These are phyloP conservation scores for Neurospora discreta DNA, from an alignment of 495 filamentous ascomycete species.

Conservation along the genomic window DNA sequence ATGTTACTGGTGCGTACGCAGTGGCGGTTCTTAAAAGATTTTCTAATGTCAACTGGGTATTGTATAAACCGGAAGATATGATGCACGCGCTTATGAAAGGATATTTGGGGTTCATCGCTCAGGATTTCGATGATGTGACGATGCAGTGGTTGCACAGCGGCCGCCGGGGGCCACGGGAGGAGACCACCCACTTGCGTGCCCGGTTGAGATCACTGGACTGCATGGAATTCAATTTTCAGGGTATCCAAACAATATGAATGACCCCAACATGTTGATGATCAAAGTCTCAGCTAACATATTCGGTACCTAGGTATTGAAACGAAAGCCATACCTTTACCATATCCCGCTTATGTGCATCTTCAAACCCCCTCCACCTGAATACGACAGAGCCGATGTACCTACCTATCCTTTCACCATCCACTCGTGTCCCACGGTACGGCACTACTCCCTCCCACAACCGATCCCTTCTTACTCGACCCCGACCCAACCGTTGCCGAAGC, in stretches of 20 bases:
- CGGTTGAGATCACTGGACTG: not conserved
- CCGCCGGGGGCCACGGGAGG: not conserved
- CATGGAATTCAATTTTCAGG: not conserved
- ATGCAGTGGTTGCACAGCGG: not conserved
- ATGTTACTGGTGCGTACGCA: not conserved
- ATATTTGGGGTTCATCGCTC: not conserved
- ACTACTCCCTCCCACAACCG: not conserved
- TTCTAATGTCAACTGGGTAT: too few species aligned
- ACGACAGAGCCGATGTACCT: not conserved
- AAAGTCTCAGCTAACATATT: not conserved
- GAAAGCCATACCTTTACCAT: not conserved
- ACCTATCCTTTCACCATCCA: not conserved
- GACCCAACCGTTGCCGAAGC: slow-evolving; percentile 2
- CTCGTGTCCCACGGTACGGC: not conserved
- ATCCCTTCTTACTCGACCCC: slow-evolving; percentile 2
- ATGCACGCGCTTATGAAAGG: not conserved
- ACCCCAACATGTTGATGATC: not conserved
- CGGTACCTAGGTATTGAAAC: not conserved
- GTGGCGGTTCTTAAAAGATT: not conserved
- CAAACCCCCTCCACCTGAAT: not conserved
- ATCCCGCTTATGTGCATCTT: not conserved
- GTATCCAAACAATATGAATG: not conserved
- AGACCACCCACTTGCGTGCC: not conserved
- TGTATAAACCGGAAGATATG: not conserved
- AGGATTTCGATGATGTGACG: not conserved